A percentile compares a stretch with the other conserved stretches of the same genome.
These are phyloP conservation scores for Narthecium ossifragum DNA, from an alignment of 106 monocot species.

Conservation along the genomic window DNA sequence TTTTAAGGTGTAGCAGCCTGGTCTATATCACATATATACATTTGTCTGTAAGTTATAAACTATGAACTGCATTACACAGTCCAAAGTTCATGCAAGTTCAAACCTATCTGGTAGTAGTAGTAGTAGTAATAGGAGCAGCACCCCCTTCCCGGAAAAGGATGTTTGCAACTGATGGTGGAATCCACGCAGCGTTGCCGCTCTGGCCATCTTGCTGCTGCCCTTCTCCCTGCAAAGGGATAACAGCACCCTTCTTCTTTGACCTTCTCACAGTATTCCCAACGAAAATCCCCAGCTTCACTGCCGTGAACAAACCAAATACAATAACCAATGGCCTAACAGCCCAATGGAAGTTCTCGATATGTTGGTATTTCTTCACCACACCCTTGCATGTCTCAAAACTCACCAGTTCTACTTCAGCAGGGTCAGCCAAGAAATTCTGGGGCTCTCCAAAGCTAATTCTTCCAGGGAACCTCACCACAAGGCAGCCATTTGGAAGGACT, in stretches of 20 bases:
- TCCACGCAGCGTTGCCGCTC: slow-evolving; percentile 38
- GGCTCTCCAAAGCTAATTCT: slow-evolving; percentile 47
- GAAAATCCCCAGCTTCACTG: slow-evolving; percentile 51
- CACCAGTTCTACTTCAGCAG: slow-evolving; percentile 68
- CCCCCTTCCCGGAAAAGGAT: slow-evolving; percentile 60
- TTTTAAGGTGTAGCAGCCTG: background rate
- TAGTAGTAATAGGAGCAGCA: too few relatives aligned
- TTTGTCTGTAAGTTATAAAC: background rate
- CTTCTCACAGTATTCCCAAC: slow-evolving; percentile 24
- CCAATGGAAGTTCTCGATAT: slow-evolving; percentile 95
- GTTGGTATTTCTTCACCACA: slow-evolving; percentile 75
- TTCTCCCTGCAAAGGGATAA: slow-evolving; percentile 3
- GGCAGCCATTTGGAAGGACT: slow-evolving; percentile 78
- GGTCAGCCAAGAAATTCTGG: slow-evolving; percentile 42
- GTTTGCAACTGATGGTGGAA: slow-evolving; percentile 63
- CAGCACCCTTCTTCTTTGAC: slow-evolving; percentile 24
- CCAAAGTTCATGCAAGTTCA: background rate
- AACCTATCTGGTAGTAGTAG: slow-evolving; percentile 25
- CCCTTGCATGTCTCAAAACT: slow-evolving; percentile 63
- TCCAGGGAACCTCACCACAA: slow-evolving; percentile 74
- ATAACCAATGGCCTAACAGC: slow-evolving; percentile 75
- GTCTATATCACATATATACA: background rate
- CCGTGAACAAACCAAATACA: slow-evolving; percentile 55
- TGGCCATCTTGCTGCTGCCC: slow-evolving; percentile 24
- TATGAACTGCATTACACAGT: background rate